Evolutionary conservation across 1,139 yeast genomes (phyloP).

Genomic region (Sugiyamaella sp.): DNA sequence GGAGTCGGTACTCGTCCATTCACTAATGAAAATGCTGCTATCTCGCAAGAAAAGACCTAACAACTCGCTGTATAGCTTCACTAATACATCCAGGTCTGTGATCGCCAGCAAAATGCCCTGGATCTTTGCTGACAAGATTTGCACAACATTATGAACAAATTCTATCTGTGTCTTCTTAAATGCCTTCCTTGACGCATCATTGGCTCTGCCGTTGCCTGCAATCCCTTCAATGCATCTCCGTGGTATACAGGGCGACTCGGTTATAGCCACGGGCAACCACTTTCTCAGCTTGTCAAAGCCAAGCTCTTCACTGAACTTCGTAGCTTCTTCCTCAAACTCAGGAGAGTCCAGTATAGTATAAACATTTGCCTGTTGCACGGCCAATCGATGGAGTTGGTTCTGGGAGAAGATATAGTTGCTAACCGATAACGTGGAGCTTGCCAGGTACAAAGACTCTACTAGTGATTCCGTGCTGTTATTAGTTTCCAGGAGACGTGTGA

Average conservation of each 20-base stretch:
- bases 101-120: constrained; percentile 23
- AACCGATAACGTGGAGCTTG: constrained; percentile 29
- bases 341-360: constrained; percentile 34
- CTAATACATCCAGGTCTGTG: constrained; percentile 26
- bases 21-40: constrained; percentile 1
- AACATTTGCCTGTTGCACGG: constrained; percentile 30
- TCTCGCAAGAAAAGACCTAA: constrained; percentile 22
- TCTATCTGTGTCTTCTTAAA: constrained; percentile 17
- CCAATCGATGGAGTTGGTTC: constrained; percentile 29
- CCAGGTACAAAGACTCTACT: constrained; percentile 25
- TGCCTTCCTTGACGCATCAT: constrained; percentile 20
- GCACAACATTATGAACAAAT: constrained; percentile 26
- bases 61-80: constrained; percentile 28
- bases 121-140: constrained; percentile 22
- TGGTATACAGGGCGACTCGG: constrained; percentile 55
- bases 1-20: constrained; percentile 5
- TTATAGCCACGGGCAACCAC: constrained; percentile 85
- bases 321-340: constrained; percentile 27
- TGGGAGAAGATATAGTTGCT: constrained; percentile 31
- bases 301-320: constrained; percentile 24
- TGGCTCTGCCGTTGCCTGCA: constrained; percentile 21
- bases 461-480: constrained; percentile 5
- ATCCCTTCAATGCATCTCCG: constrained; percentile 22
- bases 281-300: constrained; percentile 70
- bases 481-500: constrained; percentile 3